phyloP scores from a whole-genome alignment of 805 yeast species.

The Candida maltosa region DNA sequence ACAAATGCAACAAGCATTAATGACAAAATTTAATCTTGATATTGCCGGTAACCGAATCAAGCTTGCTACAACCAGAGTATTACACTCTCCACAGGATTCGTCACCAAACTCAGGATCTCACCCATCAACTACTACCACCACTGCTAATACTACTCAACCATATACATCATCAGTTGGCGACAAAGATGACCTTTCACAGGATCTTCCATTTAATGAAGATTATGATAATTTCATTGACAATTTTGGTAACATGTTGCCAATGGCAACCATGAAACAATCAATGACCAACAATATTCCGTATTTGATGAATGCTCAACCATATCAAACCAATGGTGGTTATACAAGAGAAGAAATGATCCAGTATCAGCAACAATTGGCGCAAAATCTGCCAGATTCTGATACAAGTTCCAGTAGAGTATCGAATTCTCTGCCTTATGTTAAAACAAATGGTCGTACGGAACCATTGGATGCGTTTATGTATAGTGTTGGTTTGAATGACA shows the following conservation, averaged over 20 bases:
- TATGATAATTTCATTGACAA: constrained; percentile 8
- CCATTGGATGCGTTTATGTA: constrained; percentile 14
- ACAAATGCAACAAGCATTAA: constrained; percentile 2
- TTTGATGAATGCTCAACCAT: constrained; percentile 2
- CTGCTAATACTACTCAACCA: neutral
- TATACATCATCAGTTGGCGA: neutral
- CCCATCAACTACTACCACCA: neutral
- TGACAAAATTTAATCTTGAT: constrained; percentile 6
- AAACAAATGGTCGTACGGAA: constrained; percentile 2
- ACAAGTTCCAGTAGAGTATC: neutral
- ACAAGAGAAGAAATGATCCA: neutral
- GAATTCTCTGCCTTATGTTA: neutral
- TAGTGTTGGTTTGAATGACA: constrained; percentile 15
- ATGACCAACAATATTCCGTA: constrained; percentile 1
- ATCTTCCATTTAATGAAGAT: constrained; percentile 8
- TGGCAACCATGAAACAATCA: constrained; percentile 5
- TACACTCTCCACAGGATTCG: too few relatives aligned
- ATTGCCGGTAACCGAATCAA: constrained; percentile 4
- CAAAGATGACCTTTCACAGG: too few relatives aligned
- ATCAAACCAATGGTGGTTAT: neutral
- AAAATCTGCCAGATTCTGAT: constrained; percentile 1
- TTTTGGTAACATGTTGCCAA: constrained; percentile 7
- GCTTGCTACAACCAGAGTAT: too few relatives aligned
- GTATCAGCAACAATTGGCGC: too few relatives aligned
- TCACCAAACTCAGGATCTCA: too few relatives aligned